Conservation (phyloP, 345 rosid species). For the Eutrema heterophyllum region DNA sequence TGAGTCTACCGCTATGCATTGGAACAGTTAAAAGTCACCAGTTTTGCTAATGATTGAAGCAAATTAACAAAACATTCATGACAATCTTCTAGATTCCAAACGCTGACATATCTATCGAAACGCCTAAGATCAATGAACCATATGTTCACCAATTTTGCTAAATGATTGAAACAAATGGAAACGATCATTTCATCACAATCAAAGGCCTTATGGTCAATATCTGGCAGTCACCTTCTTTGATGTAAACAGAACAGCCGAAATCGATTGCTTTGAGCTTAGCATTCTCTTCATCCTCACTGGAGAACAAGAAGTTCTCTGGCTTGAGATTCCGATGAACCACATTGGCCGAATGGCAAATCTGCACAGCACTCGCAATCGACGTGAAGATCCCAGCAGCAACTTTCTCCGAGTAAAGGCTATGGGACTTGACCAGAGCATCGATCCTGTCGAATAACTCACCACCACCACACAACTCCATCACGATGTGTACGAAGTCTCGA, state of each 20-base stretch:
- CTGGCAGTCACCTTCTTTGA: constrained; percentile 47
- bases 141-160: no score
- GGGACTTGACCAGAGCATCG: constrained; percentile 21
- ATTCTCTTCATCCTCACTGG: constrained; percentile 44
- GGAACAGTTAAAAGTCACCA: background rate
- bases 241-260: constrained; percentile 70
- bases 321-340: constrained; percentile 72
- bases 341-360: constrained; percentile 62
- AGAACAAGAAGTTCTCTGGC: constrained; percentile 75
- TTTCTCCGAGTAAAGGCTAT: constrained; percentile 57
- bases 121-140: no score
- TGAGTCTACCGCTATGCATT: background rate
- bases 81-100: no score
- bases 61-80: no score
- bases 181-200: background rate
- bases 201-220: background rate
- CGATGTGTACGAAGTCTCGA: constrained; percentile 52
- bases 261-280: constrained; percentile 69
- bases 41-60: background rate
- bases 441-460: constrained; percentile 72
- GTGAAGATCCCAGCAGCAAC: constrained; percentile 55
- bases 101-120: no score
- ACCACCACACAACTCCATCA: constrained; percentile 76
- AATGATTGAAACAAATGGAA: background rate
- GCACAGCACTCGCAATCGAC: constrained; percentile 58